Evolutionary conservation across 768 basidiomycete genomes (phyloP).

Genomic region (Boletus vinaceobasis): DNA sequence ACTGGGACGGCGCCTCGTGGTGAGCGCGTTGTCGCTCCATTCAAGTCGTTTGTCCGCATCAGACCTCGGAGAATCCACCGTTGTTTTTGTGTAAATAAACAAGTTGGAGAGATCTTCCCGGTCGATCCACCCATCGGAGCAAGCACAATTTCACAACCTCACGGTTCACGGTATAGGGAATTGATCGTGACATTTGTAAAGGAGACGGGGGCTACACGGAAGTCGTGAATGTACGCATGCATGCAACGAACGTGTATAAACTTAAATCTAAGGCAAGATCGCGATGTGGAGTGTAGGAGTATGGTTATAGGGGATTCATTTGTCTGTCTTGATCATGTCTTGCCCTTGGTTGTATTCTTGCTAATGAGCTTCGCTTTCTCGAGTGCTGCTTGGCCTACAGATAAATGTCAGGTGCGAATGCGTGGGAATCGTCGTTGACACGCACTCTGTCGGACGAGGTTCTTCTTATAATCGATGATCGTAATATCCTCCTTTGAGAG

Average conservation of each 20-base stretch:
- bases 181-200: slow-evolving; percentile 16
- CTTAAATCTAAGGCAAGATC: slow-evolving; percentile 10
- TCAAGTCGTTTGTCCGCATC: slow-evolving; percentile 13
- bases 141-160: slow-evolving; percentile 9
- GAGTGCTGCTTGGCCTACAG: slow-evolving; percentile 72
- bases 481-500: slow-evolving; percentile 87
- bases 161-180: slow-evolving; percentile 1
- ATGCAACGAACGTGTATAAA: slow-evolving; percentile 12
- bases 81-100: slow-evolving; percentile 4
- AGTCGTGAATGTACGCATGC: slow-evolving; percentile 10
- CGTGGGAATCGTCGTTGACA: background rate
- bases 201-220: slow-evolving; percentile 12
- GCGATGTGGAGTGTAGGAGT: slow-evolving; percentile 5
- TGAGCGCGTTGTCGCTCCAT: slow-evolving; percentile 22
- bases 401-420: slow-evolving; percentile 2
- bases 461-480: slow-evolving; percentile 92
- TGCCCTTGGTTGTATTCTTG: slow-evolving; percentile 74
- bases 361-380: slow-evolving; percentile 93
- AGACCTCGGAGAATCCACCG: slow-evolving; percentile 28
- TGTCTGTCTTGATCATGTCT: slow-evolving; percentile 40
- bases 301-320: background rate
- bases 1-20: slow-evolving; percentile 21
- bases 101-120: slow-evolving; percentile 16
- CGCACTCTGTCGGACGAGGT: slow-evolving; percentile 76
- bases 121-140: slow-evolving; percentile 14